Percentiles rank a stretch among this genome's conserved stretches.
These are phyloP conservation scores for Diaporthe ampelina DNA, from an alignment of 2,329 filamentous ascomycete species.

Conservation along the genomic window DNA sequence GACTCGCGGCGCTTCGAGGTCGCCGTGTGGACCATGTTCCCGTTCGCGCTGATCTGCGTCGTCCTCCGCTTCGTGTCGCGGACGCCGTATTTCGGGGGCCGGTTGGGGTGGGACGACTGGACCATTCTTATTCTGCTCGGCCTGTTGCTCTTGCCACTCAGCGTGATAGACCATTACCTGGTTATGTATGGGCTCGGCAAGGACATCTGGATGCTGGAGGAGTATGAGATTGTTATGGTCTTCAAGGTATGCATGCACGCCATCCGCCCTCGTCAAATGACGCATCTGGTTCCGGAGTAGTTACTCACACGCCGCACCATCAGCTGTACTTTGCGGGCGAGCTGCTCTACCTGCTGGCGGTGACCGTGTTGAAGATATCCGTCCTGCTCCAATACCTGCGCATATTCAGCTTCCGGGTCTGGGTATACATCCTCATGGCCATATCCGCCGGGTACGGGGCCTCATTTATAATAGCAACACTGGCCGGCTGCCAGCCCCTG, in stretches of 20 bases:
- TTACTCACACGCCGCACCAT: not conserved
- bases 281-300: too few species aligned
- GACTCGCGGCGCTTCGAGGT: not conserved
- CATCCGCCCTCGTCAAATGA: too few species aligned
- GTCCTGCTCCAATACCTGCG: conserved; percentile 2
- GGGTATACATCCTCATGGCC: not conserved
- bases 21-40: not conserved
- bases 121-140: not conserved
- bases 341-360: not conserved
- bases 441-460: not conserved
- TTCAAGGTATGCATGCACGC: not conserved
- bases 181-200: not conserved
- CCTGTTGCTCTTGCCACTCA: not conserved
- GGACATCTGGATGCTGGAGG: conserved; percentile 1
- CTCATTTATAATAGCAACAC: not conserved
- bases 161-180: not conserved
- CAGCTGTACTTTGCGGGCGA: not conserved
- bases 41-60: not conserved
- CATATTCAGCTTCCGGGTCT: not conserved
- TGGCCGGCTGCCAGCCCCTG: not conserved
- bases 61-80: not conserved
- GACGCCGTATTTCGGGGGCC: not conserved
- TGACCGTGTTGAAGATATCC: not conserved
- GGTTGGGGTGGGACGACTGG: not conserved
- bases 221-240: not conserved